Base-by-base conservation (phyloP, 225 moss, liverwort and hornwort genomes). In the Polytrichum commune region DNA sequence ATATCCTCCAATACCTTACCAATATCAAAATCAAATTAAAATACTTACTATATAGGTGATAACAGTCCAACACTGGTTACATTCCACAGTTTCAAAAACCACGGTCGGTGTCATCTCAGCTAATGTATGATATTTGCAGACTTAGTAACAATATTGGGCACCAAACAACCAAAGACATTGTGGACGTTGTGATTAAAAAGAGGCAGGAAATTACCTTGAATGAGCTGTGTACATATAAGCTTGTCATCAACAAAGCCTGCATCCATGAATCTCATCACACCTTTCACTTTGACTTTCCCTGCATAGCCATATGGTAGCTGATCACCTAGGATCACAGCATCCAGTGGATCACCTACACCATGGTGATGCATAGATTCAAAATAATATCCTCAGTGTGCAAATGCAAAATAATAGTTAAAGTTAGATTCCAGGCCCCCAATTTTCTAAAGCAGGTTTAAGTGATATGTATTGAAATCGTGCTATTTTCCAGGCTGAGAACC, bases 181-280 rank as follows among this genome's bases (percentile, higher is more conserved):
- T 38, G 38, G 46, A 46, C 46, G 16, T 13, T 46, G 16, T 46
- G 13, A 16, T 46, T 4, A 38, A 19, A 20, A 8, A 73, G 30
- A 46, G 19, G 67, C 35, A 54, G 25, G 46, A 63, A 60, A 64
- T 29, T 80, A 83, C 86, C 81, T 25, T 86, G 77, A 53, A 72
- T 71, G 6, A 83, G 73, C 67, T 89, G 89, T 53, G 89, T 89
- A 57, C 89, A 89, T 5, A 89, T 86, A 60, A 89, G 79, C 79
- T 89, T 89, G 75, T 89, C 86, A 23, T 89, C 89, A 71, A 86
- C 85, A 67, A 86, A 75, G 38, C 89, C 89, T 71, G 83, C 89
- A 72, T 89, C 89, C 70, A 84, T 77, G 27, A 89, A 89, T 77
- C 79, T 86, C 74, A 89, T 79, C 5, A 83, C 65, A 65, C 89